Percentiles rank a stretch among this genome's conserved stretches.
Evolutionary conservation across 2,329 filamentous ascomycete species (phyloP).

Genomic region (Lasiodiplodia citricola): DNA sequence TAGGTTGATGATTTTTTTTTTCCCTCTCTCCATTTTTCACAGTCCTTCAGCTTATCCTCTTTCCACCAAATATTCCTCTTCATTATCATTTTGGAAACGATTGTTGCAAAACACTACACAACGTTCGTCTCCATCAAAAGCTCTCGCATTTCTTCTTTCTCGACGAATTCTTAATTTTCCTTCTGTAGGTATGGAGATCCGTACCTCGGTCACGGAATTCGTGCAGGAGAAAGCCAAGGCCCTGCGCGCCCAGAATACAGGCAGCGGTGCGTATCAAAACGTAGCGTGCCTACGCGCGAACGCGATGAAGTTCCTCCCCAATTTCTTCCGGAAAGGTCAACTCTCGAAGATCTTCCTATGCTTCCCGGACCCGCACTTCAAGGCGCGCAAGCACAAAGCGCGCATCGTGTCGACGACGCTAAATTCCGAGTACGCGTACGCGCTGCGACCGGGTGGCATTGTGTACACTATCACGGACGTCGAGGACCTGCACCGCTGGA

Average conservation of each 20-base stretch:
- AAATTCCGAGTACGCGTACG: conserved; percentile 92
- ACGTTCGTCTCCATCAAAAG: not conserved
- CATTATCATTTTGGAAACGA: not conserved
- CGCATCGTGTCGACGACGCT: conserved; percentile 88
- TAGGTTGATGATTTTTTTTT: conserved; percentile 46
- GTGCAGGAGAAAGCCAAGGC: conserved; percentile 87
- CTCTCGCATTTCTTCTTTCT: not conserved
- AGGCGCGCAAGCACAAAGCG: conserved; percentile 95
- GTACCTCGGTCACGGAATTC: conserved; percentile 86
- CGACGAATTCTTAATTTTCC: not conserved
- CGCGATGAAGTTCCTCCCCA: conserved; percentile 99
- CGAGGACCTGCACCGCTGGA: conserved; percentile 91
- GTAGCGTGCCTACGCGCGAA: conserved; percentile 88
- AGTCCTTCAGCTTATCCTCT: not conserved
- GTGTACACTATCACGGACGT: conserved; percentile 98
- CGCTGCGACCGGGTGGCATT: conserved; percentile 79
- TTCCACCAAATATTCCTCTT: not conserved
- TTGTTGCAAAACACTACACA: not conserved
- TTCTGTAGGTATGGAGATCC: conserved; percentile 81
- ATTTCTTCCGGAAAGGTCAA: conserved; percentile 85
- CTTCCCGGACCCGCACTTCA: conserved; percentile 98
- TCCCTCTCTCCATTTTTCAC: not conserved
- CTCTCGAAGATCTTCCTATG: conserved; percentile 94
- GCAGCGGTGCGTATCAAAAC: conserved; percentile 72
- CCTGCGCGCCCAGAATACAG: conserved; percentile 69